Conservation (phyloP, 2,329 filamentous ascomycete genomes). For the Macrophomina phaseolina region DNA sequence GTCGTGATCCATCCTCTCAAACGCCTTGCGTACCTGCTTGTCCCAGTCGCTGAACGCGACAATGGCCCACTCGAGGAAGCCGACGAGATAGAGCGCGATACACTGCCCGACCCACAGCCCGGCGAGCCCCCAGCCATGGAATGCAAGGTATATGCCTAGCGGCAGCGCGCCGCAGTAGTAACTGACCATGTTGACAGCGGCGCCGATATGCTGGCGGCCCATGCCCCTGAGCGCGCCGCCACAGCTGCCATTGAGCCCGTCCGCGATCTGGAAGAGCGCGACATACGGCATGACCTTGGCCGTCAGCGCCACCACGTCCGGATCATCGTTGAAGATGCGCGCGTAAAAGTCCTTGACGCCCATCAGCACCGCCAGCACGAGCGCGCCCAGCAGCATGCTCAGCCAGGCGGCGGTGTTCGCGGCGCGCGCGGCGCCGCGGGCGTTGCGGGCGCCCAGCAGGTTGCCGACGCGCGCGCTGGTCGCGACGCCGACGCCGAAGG, state of each 20-base stretch:
- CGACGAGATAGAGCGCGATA: conserved; percentile 74
- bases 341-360: conserved; percentile 74
- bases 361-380: conserved; percentile 74
- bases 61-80: conserved; percentile 77
- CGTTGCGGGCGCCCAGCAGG: conserved; percentile 71
- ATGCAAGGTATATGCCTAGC: conserved; percentile 82
- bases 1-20: conserved; percentile 68
- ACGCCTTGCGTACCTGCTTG: conserved; percentile 71
- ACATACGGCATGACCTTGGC: conserved; percentile 83
- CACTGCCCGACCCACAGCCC: conserved; percentile 87
- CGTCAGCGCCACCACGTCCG: conserved; percentile 72
- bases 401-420: conserved; percentile 78
- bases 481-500: conserved; percentile 84
- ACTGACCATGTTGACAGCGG: conserved; percentile 78
- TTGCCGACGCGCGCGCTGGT: conserved; percentile 80
- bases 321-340: conserved; percentile 80
- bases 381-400: conserved; percentile 69
- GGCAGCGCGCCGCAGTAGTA: conserved; percentile 86
- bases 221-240: conserved; percentile 82
- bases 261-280: conserved; percentile 87
- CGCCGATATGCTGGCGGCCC: conserved; percentile 85
- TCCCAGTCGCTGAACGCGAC: conserved; percentile 81
- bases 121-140: conserved; percentile 80
- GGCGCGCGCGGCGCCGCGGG: conserved; percentile 70
- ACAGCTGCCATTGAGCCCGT: conserved; percentile 84